Percentiles rank a stretch among this genome's conserved stretches.
phyloP scores from a whole-genome alignment of 2,329 filamentous ascomycete species.

The Escovopsis weberi region DNA sequence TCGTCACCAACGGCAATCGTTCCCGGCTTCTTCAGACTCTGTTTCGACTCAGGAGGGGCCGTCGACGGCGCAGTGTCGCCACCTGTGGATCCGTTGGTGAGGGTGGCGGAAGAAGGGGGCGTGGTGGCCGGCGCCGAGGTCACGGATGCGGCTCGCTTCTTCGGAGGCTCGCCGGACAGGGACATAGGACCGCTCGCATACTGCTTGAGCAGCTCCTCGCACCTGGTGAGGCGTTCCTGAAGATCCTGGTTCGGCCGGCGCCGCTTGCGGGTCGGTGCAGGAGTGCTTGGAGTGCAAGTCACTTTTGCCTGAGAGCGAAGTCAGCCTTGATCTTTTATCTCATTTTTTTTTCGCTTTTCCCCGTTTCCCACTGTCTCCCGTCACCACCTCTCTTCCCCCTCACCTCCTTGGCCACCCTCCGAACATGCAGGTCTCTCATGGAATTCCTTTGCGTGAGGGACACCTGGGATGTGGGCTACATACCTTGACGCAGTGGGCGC shows the following conservation, averaged over 20 bases:
- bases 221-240: slow-evolving; percentile 43
- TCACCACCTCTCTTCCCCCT: too few relatives aligned
- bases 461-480: slow-evolving; percentile 8
- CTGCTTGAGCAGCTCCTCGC: slow-evolving; percentile 43
- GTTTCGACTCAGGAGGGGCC: slow-evolving; percentile 14
- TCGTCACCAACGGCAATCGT: slow-evolving; percentile 43
- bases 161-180: slow-evolving; percentile 7
- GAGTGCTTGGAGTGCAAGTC: slow-evolving; percentile 43
- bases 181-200: slow-evolving; percentile 31
- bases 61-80: slow-evolving; percentile 15
- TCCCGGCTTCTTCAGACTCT: slow-evolving; percentile 25
- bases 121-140: slow-evolving; percentile 7
- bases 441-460: too few relatives aligned
- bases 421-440: neutral
- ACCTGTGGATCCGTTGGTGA: slow-evolving; percentile 8
- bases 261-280: slow-evolving; percentile 44
- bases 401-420: neutral
- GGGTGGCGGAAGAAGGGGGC: slow-evolving; percentile 1
- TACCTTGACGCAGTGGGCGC: slow-evolving; percentile 47
- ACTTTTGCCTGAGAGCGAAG: slow-evolving; percentile 35
- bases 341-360: too few relatives aligned
- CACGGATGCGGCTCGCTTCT: neutral
- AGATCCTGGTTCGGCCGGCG: slow-evolving; percentile 46
- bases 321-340: neutral
- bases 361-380: too few relatives aligned